Evolutionary conservation across 345 rosid genomes (phyloP).

Genomic region (Tarenaya hassleriana): DNA sequence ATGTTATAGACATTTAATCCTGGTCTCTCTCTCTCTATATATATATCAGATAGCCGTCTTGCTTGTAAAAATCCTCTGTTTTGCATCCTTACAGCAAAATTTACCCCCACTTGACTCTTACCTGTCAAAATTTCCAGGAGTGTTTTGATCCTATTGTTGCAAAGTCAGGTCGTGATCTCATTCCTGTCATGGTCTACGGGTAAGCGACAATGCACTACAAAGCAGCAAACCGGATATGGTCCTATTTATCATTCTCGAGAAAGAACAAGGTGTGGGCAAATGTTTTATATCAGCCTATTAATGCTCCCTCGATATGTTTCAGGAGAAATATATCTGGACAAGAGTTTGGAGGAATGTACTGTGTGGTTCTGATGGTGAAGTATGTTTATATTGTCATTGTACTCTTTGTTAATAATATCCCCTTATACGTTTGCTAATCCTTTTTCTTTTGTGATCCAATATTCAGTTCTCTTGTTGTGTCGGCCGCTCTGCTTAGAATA

Average conservation of each 20-base stretch:
- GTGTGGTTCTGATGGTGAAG: constrained; percentile 71
- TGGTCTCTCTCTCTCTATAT: no score
- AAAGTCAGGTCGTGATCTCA: constrained; percentile 87
- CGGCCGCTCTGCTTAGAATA: constrained; percentile 91
- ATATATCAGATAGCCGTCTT: neutral
- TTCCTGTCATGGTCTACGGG: constrained; percentile 98
- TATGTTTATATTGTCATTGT: constrained; percentile 27
- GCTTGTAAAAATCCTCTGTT: neutral
- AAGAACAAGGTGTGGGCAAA: no score
- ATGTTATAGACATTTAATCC: no score
- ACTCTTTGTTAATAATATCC: neutral
- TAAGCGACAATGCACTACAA: constrained; percentile 32
- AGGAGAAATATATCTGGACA: constrained; percentile 98
- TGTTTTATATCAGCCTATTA: constrained; percentile 4
- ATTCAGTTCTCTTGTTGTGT: constrained; percentile 71
- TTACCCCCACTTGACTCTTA: constrained; percentile 17
- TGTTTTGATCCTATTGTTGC: constrained; percentile 95
- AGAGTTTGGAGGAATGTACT: constrained; percentile 91
- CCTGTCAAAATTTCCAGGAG: constrained; percentile 49
- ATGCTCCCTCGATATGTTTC: constrained; percentile 24
- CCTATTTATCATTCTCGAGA: neutral
- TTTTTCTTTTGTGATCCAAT: neutral
- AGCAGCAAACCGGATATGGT: neutral
- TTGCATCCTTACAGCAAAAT: neutral
- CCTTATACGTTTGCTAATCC: constrained; percentile 6